Evolutionary conservation across 768 basidiomycete genomes (phyloP).

Genomic region (Epithele typhae): DNA sequence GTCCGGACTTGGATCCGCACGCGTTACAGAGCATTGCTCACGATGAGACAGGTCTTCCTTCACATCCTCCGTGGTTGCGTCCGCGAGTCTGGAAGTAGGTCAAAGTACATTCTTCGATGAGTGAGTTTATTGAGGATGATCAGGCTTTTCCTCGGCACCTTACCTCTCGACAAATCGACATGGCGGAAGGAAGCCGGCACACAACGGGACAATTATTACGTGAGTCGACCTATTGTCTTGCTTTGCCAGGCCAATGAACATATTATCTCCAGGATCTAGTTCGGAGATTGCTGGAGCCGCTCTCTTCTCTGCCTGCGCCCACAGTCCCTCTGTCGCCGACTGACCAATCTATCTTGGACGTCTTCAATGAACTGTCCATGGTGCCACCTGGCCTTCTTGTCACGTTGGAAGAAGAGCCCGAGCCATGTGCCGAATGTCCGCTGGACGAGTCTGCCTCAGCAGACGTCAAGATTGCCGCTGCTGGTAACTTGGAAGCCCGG

Average conservation of each 20-base stretch:
- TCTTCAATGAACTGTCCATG: slow-evolving; percentile 52
- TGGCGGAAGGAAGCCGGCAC: slow-evolving; percentile 57
- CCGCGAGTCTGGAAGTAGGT: slow-evolving; percentile 76
- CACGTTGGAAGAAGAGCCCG: slow-evolving; percentile 50
- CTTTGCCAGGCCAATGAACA: slow-evolving; percentile 10
- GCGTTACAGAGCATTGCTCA: neutral
- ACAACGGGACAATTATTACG: slow-evolving; percentile 72
- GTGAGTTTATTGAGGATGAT: no score
- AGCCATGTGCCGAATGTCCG: slow-evolving; percentile 41
- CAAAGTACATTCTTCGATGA: no score
- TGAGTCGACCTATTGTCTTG: slow-evolving; percentile 31
- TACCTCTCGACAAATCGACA: slow-evolving; percentile 50
- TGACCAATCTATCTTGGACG: slow-evolving; percentile 47
- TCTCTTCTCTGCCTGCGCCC: slow-evolving; percentile 41
- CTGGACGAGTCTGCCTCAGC: slow-evolving; percentile 44
- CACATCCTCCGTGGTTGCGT: slow-evolving; percentile 70
- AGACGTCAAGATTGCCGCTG: slow-evolving; percentile 43
- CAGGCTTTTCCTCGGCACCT: slow-evolving; percentile 52
- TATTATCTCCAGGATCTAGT: slow-evolving; percentile 54
- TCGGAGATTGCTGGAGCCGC: slow-evolving; percentile 54
- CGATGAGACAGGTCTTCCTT: slow-evolving; percentile 53
- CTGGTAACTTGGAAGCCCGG: slow-evolving; percentile 51
- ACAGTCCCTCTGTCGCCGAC: slow-evolving; percentile 32
- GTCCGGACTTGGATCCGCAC: slow-evolving; percentile 12
- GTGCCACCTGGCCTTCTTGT: slow-evolving; percentile 48